These are phyloP conservation scores for Candida verbasci DNA, from an alignment of 805 yeast species.

Conservation along the genomic window DNA sequence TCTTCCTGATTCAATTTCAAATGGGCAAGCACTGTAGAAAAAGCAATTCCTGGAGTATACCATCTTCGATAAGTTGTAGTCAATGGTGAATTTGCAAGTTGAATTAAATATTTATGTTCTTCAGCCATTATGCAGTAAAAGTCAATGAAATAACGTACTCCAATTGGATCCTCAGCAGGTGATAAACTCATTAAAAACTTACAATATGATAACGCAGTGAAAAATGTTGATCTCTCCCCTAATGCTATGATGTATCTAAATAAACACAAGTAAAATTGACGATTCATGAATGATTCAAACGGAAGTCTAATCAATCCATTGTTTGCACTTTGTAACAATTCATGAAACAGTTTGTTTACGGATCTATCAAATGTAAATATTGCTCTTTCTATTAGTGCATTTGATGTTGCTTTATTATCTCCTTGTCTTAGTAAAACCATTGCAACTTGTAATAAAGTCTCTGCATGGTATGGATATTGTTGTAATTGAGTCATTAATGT, in stretches of 20 bases:
- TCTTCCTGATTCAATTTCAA: constrained; percentile 36
- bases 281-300: constrained; percentile 66
- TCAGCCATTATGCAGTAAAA: constrained; percentile 65
- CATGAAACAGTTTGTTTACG: constrained; percentile 54
- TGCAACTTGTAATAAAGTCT: constrained; percentile 75
- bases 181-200: constrained; percentile 64
- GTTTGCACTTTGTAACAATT: constrained; percentile 41
- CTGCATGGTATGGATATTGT: constrained; percentile 68
- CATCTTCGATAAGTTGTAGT: constrained; percentile 56
- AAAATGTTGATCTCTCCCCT: constrained; percentile 72
- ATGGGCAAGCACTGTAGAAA: constrained; percentile 63
- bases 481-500: constrained; percentile 56
- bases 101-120: constrained; percentile 59
- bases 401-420: constrained; percentile 61
- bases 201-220: constrained; percentile 73
- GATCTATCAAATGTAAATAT: constrained; percentile 77
- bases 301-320: constrained; percentile 65
- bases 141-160: constrained; percentile 80
- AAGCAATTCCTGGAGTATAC: constrained; percentile 69
- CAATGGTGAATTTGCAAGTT: constrained; percentile 53
- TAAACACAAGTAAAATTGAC: constrained; percentile 70
- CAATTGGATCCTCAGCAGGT: constrained; percentile 81
- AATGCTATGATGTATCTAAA: constrained; percentile 68
- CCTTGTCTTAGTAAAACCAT: constrained; percentile 74
- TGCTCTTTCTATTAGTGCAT: constrained; percentile 72